Conservation (phyloP, 1,284 basidiomycete genomes). For the Porodaedalea pini region DNA sequence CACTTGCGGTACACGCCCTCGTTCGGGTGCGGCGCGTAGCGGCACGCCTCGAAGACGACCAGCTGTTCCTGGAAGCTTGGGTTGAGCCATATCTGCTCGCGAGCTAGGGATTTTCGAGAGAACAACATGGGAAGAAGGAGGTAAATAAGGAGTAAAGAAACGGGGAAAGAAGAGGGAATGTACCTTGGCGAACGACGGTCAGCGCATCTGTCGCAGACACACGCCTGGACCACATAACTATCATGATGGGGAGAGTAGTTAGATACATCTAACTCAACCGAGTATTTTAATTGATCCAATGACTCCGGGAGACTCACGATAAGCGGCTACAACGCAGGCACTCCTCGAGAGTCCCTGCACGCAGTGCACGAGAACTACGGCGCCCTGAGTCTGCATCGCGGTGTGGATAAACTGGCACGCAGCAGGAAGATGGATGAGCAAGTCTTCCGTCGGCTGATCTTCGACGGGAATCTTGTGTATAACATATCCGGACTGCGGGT, state of each 20-base stretch:
- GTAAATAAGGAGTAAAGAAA: background rate
- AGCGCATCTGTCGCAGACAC: conserved; percentile 20
- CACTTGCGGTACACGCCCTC: conserved; percentile 19
- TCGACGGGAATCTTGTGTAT: conserved; percentile 19
- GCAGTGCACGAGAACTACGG: conserved; percentile 18
- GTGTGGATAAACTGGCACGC: conserved; percentile 20
- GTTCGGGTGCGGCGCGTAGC: conserved; percentile 14
- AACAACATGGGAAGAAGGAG: background rate
- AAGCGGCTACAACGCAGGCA: conserved; percentile 20
- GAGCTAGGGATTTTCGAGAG: conserved; percentile 5
- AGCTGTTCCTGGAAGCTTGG: conserved; percentile 22
- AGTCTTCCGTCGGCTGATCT: conserved; percentile 16
- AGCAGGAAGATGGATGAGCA: conserved; percentile 19
- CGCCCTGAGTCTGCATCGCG: conserved; percentile 14
- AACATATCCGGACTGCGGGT: conserved; percentile 18
- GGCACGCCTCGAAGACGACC: conserved; percentile 19
- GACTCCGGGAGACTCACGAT: conserved; percentile 4
- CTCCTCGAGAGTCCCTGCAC: conserved; percentile 20
- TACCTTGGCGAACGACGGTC: conserved; percentile 17
- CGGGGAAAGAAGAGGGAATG: background rate
- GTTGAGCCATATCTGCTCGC: conserved; percentile 20
- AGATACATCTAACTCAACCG: background rate
- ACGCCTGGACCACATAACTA: conserved; percentile 21
- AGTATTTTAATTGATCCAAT: background rate
- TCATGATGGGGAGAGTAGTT: background rate